Evolutionary conservation across 2,329 filamentous ascomycete species (phyloP).

Genomic region (Xylariaceae sp.): DNA sequence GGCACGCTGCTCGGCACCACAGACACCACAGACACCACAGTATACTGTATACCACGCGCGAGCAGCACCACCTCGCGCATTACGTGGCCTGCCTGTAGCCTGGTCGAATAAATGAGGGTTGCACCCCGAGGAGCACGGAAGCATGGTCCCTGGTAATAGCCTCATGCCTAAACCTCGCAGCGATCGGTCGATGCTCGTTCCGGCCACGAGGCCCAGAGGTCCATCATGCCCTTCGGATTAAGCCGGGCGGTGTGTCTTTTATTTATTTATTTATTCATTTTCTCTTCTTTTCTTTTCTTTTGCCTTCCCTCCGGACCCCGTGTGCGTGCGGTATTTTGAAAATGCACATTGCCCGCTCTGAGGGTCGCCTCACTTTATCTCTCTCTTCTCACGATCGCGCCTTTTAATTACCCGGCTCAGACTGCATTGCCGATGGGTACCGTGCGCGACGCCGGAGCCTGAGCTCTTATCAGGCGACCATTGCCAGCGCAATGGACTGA

Average conservation of each 20-base stretch:
- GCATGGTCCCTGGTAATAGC: slow-evolving; percentile 13
- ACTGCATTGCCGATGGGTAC: not conserved
- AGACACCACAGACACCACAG: no score
- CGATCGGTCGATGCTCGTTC: slow-evolving; percentile 9
- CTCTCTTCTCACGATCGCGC: slow-evolving; percentile 5
- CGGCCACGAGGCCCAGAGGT: slow-evolving; percentile 5
- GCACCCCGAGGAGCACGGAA: slow-evolving; percentile 14
- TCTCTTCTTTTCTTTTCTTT: no score
- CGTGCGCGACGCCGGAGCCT: not conserved
- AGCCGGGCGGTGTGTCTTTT: no score
- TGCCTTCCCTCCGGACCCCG: slow-evolving; percentile 6
- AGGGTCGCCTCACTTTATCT: slow-evolving; percentile 4
- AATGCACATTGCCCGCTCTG: slow-evolving; percentile 8
- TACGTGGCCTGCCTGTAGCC: slow-evolving; percentile 22
- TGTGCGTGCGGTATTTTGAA: slow-evolving; percentile 12
- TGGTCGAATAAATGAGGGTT: slow-evolving; percentile 20
- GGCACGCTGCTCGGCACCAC: no score
- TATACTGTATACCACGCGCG: slow-evolving; percentile 7
- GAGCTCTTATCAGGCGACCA: not conserved
- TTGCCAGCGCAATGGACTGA: slow-evolving; percentile 1
- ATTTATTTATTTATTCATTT: no score
- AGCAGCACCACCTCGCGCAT: slow-evolving; percentile 17
- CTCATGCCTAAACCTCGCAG: slow-evolving; percentile 14
- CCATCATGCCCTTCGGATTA: slow-evolving; percentile 8
- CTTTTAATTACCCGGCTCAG: not conserved